phyloP scores from a whole-genome alignment of 163 green algal genomes.

The Scenedesmus sp. region DNA sequence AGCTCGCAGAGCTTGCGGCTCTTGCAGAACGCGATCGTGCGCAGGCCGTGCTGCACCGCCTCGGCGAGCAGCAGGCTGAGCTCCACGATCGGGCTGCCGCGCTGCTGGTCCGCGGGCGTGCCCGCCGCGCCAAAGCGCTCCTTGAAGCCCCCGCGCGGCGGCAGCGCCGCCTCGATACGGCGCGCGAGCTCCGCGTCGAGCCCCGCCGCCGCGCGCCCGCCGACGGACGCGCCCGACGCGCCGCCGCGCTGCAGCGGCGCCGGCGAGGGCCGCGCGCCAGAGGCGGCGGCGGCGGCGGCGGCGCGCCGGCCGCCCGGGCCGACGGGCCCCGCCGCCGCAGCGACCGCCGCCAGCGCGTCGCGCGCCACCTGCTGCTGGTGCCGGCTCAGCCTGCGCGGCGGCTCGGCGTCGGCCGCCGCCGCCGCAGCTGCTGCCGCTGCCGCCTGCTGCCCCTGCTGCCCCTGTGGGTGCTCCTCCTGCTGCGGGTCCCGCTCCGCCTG shows the following conservation, averaged over 20 bases:
- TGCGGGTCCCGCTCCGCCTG: too few species aligned
- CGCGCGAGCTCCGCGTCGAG: slow-evolving; percentile 1
- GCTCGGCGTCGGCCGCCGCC: not conserved
- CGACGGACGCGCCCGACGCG: too few species aligned
- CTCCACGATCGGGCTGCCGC: slow-evolving; percentile 92
- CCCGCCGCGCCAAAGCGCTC: slow-evolving; percentile 57
- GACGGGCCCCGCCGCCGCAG: slow-evolving; percentile 9
- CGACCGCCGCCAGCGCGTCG: slow-evolving; percentile 27
- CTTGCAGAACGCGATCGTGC: slow-evolving; percentile 98
- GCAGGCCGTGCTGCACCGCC: slow-evolving; percentile 86
- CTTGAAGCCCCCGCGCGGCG: slow-evolving; percentile 16
- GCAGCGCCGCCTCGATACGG: slow-evolving; percentile 36
- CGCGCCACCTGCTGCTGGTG: not conserved
- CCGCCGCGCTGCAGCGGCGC: too few species aligned
- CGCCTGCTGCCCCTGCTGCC: not conserved
- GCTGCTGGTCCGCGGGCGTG: slow-evolving; percentile 52
- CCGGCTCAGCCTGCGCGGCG: too few species aligned
- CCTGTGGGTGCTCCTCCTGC: not conserved
- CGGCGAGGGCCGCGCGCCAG: too few species aligned
- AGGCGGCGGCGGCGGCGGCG: not conserved
- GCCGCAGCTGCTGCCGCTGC: not conserved
- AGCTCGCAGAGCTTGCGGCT: slow-evolving; percentile 97
- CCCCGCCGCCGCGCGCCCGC: too few species aligned
- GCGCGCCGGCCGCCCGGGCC: not conserved
- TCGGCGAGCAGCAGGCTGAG: slow-evolving; percentile 77